These are phyloP conservation scores for Crithidia brevicula DNA, from an alignment of 208 protist species.

Conservation along the genomic window DNA sequence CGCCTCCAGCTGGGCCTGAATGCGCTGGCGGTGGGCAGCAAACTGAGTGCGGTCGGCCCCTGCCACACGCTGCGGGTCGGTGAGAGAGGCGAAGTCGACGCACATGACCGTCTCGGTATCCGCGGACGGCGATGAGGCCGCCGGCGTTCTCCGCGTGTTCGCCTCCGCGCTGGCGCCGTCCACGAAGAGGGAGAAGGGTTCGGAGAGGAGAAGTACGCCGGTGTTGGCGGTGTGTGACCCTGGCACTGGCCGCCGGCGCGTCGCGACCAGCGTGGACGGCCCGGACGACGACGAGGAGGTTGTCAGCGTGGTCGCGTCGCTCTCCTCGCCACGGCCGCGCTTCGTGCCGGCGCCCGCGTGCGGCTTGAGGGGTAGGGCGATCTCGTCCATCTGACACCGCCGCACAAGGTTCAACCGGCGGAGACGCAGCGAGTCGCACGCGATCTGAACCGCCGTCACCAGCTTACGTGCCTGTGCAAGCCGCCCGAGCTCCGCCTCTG, in stretches of 20 bases:
- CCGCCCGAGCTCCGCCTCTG: conserved; percentile 57
- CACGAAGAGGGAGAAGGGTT: conserved; percentile 64
- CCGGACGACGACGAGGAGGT: background rate
- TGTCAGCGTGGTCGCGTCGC: background rate
- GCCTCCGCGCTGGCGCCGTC: conserved; percentile 2
- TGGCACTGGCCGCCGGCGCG: background rate
- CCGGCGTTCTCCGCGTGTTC: background rate
- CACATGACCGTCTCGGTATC: conserved; percentile 37
- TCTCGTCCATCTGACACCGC: conserved; percentile 89
- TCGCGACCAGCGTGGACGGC: no score
- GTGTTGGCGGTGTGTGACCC: background rate
- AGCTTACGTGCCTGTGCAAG: conserved; percentile 72
- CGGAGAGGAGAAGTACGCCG: conserved; percentile 40
- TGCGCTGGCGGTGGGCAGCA: conserved; percentile 64
- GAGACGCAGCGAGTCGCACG: conserved; percentile 81
- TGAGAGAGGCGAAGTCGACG: conserved; percentile 79
- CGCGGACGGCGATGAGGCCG: background rate
- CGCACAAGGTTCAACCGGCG: conserved; percentile 79
- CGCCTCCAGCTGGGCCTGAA: conserved; percentile 54
- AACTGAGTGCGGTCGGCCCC: conserved; percentile 56
- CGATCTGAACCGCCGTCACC: conserved; percentile 67
- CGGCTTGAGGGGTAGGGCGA: conserved; percentile 66
- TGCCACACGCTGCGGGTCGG: conserved; percentile 46
- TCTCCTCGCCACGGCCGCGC: conserved; percentile 39
- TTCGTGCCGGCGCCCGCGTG: conserved; percentile 49